Base-by-base conservation (phyloP, 768 basidiomycete species). In the Crassisporium funariophilum region DNA sequence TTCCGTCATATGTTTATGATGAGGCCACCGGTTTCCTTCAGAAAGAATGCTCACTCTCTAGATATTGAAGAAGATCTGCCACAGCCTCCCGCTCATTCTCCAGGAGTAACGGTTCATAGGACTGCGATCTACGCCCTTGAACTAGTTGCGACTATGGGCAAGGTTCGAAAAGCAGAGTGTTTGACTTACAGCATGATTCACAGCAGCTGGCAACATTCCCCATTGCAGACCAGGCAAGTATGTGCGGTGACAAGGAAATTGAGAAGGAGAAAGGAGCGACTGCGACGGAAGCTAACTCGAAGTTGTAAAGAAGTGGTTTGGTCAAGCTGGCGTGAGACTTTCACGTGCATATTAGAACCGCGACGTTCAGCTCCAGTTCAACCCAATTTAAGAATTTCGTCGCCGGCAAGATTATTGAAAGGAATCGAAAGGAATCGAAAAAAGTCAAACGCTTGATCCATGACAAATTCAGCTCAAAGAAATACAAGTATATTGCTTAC, bases 21-120 rank as follows among this genome's bases (percentile, higher is more conserved):
- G 31, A 25, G 27, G 33, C 25, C 33, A 35, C 43, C 10, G 36
- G 39, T 22, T 27, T 23, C 35, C 51, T 15, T 33, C 8, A 23
- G 16, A 22, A 24, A 38, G 21, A 33, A 40, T 43, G 70, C 89
- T 56, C 67, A 98, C 95, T 99, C 75, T 99, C 97, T 52, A 99
- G 84, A 63, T 91, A 98, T 65, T 98, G 95, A 10, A 99, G 80
- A 41, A 99, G 75, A 70, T 98, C 97, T 35, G 95, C 95, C 13
- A 99, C 97, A 4, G 95, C 95, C 71, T 98, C 95, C 50, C 95
- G 81, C 75, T 99, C 95, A 64, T 91, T 92, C 74, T 94, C 91
- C 42, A 92, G 71, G 34, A 94, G 77, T 46, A 94, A 67, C 16
- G 91, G 91, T 62, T 94, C 91, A 62, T 92, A 93, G 40, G 86